Conservation (phyloP, 1,139 yeast genomes). For the Kodamaea alishanica region DNA sequence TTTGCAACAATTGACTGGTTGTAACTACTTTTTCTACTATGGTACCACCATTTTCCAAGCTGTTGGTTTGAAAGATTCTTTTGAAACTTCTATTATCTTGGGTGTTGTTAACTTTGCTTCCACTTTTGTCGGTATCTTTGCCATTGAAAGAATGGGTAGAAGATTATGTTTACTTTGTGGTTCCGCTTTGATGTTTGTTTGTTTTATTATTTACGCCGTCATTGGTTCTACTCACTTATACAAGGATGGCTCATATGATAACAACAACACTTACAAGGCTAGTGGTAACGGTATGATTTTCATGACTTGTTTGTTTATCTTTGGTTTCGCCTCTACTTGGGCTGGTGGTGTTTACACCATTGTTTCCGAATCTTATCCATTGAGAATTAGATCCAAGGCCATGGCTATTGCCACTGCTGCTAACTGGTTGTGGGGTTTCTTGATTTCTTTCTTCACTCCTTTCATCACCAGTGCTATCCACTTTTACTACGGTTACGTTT, state of each 20-base stretch:
- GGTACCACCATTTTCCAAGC: constrained; percentile 77
- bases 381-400: constrained; percentile 77
- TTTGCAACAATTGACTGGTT: constrained; percentile 77
- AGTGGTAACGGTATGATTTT: constrained; percentile 77
- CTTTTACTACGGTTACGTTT: constrained; percentile 27
- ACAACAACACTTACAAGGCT: constrained; percentile 31
- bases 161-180: constrained; percentile 56
- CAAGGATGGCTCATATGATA: constrained; percentile 38
- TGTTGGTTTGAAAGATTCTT: constrained; percentile 71
- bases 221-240: constrained; percentile 60
- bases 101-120: constrained; percentile 67
- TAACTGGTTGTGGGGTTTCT: constrained; percentile 80
- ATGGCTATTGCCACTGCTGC: constrained; percentile 73
- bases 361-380: constrained; percentile 75
- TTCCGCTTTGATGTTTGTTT: constrained; percentile 48
- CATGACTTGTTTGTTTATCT: constrained; percentile 74
- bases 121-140: constrained; percentile 65
- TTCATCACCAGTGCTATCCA: constrained; percentile 42
- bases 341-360: constrained; percentile 82
- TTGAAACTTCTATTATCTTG: constrained; percentile 64
- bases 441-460: constrained; percentile 73
- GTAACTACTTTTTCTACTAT: constrained; percentile 78
- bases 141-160: constrained; percentile 70
- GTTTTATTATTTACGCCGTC: constrained; percentile 59
- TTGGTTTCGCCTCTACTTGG: constrained; percentile 86